Evolutionary conservation across 2,329 filamentous ascomycete genomes (phyloP), one percentile per base, ranked within the genome.

Genomic region (Fusarium sublunatum): DNA sequence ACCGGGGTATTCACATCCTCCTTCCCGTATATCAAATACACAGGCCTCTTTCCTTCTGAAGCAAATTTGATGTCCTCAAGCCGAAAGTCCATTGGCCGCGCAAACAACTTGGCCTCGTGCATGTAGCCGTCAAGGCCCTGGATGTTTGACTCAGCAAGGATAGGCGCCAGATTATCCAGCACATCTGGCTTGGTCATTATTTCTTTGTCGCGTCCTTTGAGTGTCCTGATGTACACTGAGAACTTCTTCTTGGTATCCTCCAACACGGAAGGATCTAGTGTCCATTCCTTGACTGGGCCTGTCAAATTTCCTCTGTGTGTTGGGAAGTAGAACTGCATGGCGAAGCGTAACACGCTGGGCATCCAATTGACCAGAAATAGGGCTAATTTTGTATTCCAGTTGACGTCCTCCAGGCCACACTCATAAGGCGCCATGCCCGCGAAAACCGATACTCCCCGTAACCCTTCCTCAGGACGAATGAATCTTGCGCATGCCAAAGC

Each of bases 401-500:
- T 50, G 22, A 58, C 48, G 9, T 22, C 54, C n/a, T 51, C 38
- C 7, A 56, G 32, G 2, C 43, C 40, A 10, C 47, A 50, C 7
- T 48, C 54, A 12, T 46, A 53, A 5, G 58, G 58, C 5, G 46
- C 44, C 15, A 56, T 29, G 7, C 58, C 36, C 4, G 47, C 54
- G 3, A 49, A 36, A 10, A 64, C 40, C 3, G 47, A 45, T 6
- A 56, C 58, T 7, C 43, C 58, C 19, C 15, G 40, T 5, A 62
- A 36, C 4, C 58, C 54, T 2, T 59, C 51, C 11, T 62, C 47
- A 11, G 43, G 47, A 3, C 6, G 38, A 15, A 59, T 44, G 3
- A 50, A 7, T 15, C 48, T 55, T 3, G 51, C 53, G 24, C 61
- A 64, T 5, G 58, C 53, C 4, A 64, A 36, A 7, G 50, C 61